Evolutionary conservation across 345 rosid species (phyloP).

Genomic region (Hevea brasiliensis): DNA sequence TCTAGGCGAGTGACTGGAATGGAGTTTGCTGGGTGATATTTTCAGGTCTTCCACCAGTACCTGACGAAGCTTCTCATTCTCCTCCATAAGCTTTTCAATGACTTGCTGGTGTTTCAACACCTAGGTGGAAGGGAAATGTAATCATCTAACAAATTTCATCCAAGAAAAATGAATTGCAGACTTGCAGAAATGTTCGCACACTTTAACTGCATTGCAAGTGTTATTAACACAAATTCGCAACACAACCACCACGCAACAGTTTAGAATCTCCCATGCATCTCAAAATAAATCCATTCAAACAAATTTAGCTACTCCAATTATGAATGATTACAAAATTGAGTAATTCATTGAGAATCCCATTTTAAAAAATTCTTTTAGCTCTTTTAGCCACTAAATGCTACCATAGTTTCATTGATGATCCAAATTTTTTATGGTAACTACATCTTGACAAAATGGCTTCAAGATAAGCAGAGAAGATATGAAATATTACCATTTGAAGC

Average conservation of each 20-base stretch:
- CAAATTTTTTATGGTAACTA: conserved; percentile 5
- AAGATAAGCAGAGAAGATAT: conserved; percentile 4
- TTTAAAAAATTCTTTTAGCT: neutral
- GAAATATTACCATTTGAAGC: conserved; percentile 80
- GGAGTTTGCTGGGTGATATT: conserved; percentile 66
- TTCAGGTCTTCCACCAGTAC: conserved; percentile 79
- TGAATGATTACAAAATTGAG: neutral
- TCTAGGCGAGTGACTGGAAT: conserved; percentile 40
- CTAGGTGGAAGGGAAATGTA: conserved; percentile 29
- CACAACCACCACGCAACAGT: neutral
- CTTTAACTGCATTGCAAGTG: neutral
- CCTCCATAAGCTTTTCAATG: conserved; percentile 73
- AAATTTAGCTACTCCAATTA: conserved; percentile 3
- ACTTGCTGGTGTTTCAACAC: conserved; percentile 79
- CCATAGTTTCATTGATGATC: conserved; percentile 2
- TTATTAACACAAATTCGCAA: neutral
- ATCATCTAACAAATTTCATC: neutral
- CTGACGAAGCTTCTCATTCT: conserved; percentile 72
- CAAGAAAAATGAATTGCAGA: neutral
- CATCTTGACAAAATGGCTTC: conserved; percentile 13
- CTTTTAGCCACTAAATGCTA: neutral
- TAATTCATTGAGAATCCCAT: conserved; percentile 8
- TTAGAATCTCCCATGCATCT: neutral
- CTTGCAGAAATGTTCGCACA: neutral
- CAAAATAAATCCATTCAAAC: neutral